Conservation (phyloP, 352 stramenopile genomes). For the Pythium vanterpoolii region DNA sequence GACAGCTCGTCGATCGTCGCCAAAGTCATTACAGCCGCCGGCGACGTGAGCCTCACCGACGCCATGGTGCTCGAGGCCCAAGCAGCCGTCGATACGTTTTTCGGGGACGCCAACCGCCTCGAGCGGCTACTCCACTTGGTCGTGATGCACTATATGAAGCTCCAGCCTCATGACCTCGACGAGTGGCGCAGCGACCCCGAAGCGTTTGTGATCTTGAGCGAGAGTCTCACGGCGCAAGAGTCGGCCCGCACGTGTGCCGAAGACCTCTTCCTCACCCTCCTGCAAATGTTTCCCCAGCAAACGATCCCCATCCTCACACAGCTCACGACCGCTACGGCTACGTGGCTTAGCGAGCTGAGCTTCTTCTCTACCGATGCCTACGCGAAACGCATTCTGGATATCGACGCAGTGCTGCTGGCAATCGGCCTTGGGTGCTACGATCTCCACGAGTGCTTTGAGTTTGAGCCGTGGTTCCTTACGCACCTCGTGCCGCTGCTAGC, state of each 20-base stretch:
- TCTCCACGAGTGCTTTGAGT: constrained; percentile 85
- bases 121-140: constrained; percentile 58
- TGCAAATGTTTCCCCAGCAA: constrained; percentile 68
- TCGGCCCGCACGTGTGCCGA: constrained; percentile 79
- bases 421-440: constrained; percentile 84
- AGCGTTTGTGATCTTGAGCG: constrained; percentile 53
- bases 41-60: constrained; percentile 71
- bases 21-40: constrained; percentile 82
- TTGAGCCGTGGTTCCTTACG: constrained; percentile 80
- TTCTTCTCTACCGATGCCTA: background rate
- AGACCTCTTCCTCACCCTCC: constrained; percentile 78
- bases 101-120: constrained; percentile 44
- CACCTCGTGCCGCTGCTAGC: constrained; percentile 73
- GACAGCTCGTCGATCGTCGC: constrained; percentile 37
- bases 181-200: constrained; percentile 75
- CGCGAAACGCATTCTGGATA: constrained; percentile 30
- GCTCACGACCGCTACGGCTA: constrained; percentile 51
- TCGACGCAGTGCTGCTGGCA: constrained; percentile 77
- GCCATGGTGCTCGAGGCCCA: constrained; percentile 77
- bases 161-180: constrained; percentile 52
- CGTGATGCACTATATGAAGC: constrained; percentile 76
- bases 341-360: constrained; percentile 40
- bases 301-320: constrained; percentile 69
- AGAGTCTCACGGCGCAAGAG: constrained; percentile 75
- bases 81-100: constrained; percentile 51